Base-by-base conservation (phyloP, 139 green algal genomes). In the Pedinophyceae sp. region DNA sequence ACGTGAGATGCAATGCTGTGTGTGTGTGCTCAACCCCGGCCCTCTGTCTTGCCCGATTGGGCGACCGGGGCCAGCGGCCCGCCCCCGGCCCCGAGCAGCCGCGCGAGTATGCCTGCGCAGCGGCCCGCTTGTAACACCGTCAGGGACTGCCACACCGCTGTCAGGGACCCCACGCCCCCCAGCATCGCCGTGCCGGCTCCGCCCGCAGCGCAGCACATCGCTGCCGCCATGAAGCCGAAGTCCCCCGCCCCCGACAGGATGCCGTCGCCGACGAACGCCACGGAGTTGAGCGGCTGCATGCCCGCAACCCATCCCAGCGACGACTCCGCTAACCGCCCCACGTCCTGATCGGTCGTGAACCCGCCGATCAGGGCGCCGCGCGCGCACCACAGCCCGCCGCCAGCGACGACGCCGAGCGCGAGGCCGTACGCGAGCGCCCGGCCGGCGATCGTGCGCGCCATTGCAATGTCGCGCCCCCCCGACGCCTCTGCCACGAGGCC, bases 11-110 rank as follows among this genome's bases (percentile, higher is more conserved):
- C 41, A 4, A 27, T 25, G 19, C n/a, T 27, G 27, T 60, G 52
- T 41, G 41, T 59, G n/a, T 59, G 25, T 30, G 15, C 17, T 69
- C 56, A 26, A 64, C 47, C 34, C 48, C n/a, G n/a, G n/a, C n/a
- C n/a, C n/a, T n/a, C n/a, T n/a, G n/a, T n/a, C n/a, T n/a, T n/a
- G n/a, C n/a, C n/a, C n/a, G n/a, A n/a, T n/a, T n/a, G n/a, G n/a
- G n/a, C n/a, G n/a, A n/a, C n/a, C n/a, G n/a, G n/a, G n/a, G n/a
- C n/a, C n/a, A n/a, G n/a, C n/a, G n/a, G n/a, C n/a, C n/a, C n/a
- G n/a, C n/a, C n/a, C n/a, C n/a, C n/a, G n/a, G n/a, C n/a, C n/a
- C n/a, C 41, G 25, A 57, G 50, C 30, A 64, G 55, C 34, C 63
- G 50, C 25, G 60, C 41, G 2, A 39, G 7, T 25, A 69, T 27